Evolutionary conservation across 225 moss, liverwort and hornwort genomes (phyloP), one percentile per base, ranked within the genome.

Genomic region (Marchantia paleacea): DNA sequence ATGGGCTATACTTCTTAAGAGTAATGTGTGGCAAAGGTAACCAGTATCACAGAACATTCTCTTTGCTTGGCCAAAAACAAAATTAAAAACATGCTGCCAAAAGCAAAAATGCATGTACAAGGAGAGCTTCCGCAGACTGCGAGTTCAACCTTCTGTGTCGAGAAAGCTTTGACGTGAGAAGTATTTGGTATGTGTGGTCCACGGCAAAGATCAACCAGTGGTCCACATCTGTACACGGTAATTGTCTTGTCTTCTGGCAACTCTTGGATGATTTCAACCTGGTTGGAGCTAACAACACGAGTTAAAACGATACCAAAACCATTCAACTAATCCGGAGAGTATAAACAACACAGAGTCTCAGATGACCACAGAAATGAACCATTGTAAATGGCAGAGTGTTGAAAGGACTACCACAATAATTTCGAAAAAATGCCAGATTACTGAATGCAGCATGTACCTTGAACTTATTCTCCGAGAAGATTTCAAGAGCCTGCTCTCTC

Each of bases 141-240:
- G 24, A 65, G 20, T 11, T 30, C 22, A 79, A 92, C 92, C 89
- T 92, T 95, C 63, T 92, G 87, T 80, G 92, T 93, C 22, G 92
- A 84, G 82, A 95, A 99, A 14, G 95, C 97, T 89, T 99, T 97
- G 70, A 92, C 95, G 78, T 95, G 93, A 19, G 90, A 86, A 22
- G 97, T 97, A 70, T 90, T 97, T 14, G 97, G 97, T 75, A 97
- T 90, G 78, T 97, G 97, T 69, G 95, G 97, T 25, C 97, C 95
- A 60, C 97, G 93, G 80, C 95, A 97, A 49, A 97, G 84, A 81
- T 97, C 97, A 26, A 95, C 95, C 78, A 97, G 82, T 83, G 95
- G 89, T 72, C 97, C 97, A 78, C 95, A 97, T 81, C 97, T 87
- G 84, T 95, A 95, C 2, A 97, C 97, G 26, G 95, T 95, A 65